These are phyloP conservation scores for Penicillium fuscoglaucum DNA, from an alignment of 2,329 filamentous ascomycete species.

Conservation along the genomic window DNA sequence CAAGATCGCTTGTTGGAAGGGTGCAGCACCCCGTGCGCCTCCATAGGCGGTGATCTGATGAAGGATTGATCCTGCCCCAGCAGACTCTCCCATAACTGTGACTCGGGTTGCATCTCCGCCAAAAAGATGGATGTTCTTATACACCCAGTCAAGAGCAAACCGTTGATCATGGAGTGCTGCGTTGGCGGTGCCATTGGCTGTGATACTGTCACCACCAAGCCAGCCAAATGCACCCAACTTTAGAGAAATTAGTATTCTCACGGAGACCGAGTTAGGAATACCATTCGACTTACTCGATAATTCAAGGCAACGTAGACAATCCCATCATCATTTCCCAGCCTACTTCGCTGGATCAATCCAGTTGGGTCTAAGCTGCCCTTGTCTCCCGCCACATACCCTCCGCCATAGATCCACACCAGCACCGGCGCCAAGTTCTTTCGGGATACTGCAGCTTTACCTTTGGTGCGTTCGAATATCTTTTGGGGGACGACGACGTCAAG, in stretches of 20 bases:
- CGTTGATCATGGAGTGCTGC: constrained; percentile 56
- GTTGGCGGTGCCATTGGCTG: constrained; percentile 49
- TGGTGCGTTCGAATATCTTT: constrained; percentile 31
- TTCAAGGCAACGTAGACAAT: constrained; percentile 53
- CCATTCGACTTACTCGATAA: constrained; percentile 39
- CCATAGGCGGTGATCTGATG: constrained; percentile 58
- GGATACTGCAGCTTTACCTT: constrained; percentile 10
- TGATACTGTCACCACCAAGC: constrained; percentile 48
- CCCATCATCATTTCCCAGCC: constrained; percentile 39
- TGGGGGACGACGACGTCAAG: constrained; percentile 40
- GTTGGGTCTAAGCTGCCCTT: constrained; percentile 41
- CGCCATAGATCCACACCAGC: constrained; percentile 51
- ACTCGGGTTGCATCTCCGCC: constrained; percentile 55
- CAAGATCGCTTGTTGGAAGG: constrained; percentile 44
- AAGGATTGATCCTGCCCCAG: constrained; percentile 56
- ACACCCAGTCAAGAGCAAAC: constrained; percentile 59
- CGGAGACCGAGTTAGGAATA: not conserved
- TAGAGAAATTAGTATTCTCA: constrained; percentile 1
- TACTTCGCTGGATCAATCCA: constrained; percentile 46
- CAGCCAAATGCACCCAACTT: constrained; percentile 52
- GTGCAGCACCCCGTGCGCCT: constrained; percentile 41
- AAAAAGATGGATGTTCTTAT: constrained; percentile 55
- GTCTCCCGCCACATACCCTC: constrained; percentile 45
- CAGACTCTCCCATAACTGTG: constrained; percentile 48
- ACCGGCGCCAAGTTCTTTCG: constrained; percentile 32